These are phyloP conservation scores for Yarrowia deformans DNA, from an alignment of 805 yeast species.

Conservation along the genomic window DNA sequence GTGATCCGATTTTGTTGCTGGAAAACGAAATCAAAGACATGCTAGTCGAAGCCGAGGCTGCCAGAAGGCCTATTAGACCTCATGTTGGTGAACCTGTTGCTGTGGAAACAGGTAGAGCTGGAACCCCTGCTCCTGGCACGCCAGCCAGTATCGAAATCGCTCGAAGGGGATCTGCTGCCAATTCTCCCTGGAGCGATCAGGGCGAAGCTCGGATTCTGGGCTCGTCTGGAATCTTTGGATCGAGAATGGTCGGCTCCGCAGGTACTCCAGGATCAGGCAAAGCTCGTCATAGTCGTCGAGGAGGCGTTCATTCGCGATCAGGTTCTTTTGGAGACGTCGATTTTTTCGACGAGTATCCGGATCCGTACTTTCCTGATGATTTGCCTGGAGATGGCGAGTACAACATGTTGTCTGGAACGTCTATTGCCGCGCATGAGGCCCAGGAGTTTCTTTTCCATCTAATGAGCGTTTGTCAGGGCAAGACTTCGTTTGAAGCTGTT, in stretches of 20 bases:
- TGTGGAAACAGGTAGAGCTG: neutral
- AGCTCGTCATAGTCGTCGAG: constrained; percentile 24
- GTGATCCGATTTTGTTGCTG: constrained; percentile 13
- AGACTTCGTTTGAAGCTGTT: constrained; percentile 43
- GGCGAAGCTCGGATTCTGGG: constrained; percentile 1
- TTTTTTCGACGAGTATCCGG: constrained; percentile 1
- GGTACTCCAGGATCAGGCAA: constrained; percentile 23
- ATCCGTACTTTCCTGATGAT: neutral
- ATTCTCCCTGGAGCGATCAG: constrained; percentile 25
- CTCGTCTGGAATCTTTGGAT: neutral
- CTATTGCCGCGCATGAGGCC: constrained; percentile 9
- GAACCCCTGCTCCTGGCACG: neutral
- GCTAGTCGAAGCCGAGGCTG: neutral
- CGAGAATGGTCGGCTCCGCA: neutral
- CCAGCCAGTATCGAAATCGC: constrained; percentile 11
- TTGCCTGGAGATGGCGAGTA: neutral
- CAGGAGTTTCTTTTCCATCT: constrained; percentile 32
- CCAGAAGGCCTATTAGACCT: neutral
- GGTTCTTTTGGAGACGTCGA: constrained; percentile 26
- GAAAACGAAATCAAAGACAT: neutral
- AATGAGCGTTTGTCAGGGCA: constrained; percentile 24
- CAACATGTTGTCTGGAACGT: constrained; percentile 18
- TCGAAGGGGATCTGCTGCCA: neutral
- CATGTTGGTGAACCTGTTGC: neutral
- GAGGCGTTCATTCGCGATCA: neutral